phyloP scores from a whole-genome alignment of 2,329 filamentous ascomycete genomes.

The Metarhizium brunneum region DNA sequence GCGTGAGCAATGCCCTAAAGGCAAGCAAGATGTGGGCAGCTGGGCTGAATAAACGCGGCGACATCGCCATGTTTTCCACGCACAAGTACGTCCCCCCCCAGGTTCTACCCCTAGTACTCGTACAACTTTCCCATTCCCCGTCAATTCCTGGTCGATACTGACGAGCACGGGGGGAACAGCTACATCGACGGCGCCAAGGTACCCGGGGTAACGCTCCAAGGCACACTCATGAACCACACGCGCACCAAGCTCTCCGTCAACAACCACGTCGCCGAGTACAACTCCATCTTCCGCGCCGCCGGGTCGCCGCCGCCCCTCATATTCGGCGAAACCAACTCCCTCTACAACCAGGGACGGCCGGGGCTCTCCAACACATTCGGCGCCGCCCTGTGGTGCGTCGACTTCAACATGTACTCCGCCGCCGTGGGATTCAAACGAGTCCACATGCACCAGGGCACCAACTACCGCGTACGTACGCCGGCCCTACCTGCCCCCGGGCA shows the following conservation, averaged over 20 bases:
- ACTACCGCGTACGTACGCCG: conserved; percentile 36
- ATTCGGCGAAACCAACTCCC: conserved; percentile 52
- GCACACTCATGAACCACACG: conserved; percentile 55
- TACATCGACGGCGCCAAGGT: conserved; percentile 52
- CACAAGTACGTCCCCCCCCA: conserved; percentile 39
- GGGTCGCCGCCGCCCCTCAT: conserved; percentile 36
- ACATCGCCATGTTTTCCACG: conserved; percentile 44
- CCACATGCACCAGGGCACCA: conserved; percentile 56
- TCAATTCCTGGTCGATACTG: not conserved
- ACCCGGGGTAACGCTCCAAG: conserved; percentile 52
- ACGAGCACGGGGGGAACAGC: conserved; percentile 22
- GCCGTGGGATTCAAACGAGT: conserved; percentile 44
- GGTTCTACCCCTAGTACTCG: not conserved
- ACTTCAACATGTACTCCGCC: conserved; percentile 52
- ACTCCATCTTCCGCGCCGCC: conserved; percentile 23
- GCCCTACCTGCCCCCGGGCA: not conserved
- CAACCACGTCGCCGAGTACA: conserved; percentile 39
- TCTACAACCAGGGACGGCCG: conserved; percentile 52
- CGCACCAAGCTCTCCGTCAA: conserved; percentile 31
- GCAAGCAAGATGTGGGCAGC: conserved; percentile 39
- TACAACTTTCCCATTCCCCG: too few relatives aligned
- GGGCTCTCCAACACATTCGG: conserved; percentile 57
- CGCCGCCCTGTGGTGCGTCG: conserved; percentile 54
- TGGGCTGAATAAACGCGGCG: conserved; percentile 38
- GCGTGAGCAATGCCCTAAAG: conserved; percentile 44